These are phyloP conservation scores for Eutypa lata DNA, from an alignment of 2,329 filamentous ascomycete genomes.

Conservation along the genomic window DNA sequence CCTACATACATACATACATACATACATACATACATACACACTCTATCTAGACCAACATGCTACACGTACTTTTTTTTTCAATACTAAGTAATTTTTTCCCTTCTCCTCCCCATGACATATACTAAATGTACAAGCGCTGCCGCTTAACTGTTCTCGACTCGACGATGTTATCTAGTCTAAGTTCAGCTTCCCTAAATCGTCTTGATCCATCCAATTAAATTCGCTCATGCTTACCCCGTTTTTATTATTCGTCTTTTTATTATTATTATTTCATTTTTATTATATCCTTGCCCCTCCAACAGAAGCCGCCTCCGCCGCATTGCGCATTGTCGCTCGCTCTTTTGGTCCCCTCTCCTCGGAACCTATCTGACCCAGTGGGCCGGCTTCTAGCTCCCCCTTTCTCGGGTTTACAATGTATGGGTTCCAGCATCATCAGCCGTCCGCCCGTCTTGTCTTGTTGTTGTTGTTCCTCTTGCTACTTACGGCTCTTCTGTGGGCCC, in stretches of 20 bases:
- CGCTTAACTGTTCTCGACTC: background rate
- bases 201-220: background rate
- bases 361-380: conserved; percentile 17
- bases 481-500: background rate
- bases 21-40: too few species aligned
- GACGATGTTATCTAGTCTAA: background rate
- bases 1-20: too few species aligned
- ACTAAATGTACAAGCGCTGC: conserved; percentile 5
- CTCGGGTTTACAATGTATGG: conserved; percentile 1
- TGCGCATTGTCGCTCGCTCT: conserved; percentile 22
- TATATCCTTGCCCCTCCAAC: conserved; percentile 1
- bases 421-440: conserved; percentile 1
- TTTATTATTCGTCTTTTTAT: background rate
- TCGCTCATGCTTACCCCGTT: background rate
- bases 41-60: background rate
- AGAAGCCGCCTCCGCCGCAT: background rate
- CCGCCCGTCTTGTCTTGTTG: conserved; percentile 4
- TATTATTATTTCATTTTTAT: background rate
- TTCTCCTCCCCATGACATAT: background rate
- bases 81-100: background rate
- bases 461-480: background rate
- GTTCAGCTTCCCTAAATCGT: background rate
- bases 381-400: conserved; percentile 17
- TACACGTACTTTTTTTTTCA: background rate
- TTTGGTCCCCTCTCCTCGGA: conserved; percentile 20